Conservation (phyloP, 345 rosid species). For the Adansonia digitata region DNA sequence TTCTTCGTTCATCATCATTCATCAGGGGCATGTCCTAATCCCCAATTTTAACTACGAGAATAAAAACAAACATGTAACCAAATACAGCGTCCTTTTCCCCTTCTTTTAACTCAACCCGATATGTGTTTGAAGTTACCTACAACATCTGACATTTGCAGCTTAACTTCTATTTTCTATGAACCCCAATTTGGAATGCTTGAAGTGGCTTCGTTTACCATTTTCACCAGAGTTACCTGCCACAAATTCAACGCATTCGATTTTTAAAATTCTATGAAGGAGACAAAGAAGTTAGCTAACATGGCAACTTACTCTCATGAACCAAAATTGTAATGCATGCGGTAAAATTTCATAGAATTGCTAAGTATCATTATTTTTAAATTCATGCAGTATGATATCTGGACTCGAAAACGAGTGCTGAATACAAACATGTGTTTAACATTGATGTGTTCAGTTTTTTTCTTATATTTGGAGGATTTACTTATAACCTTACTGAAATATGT, state of each 20-base stretch:
- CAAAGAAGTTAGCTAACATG: background rate
- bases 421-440: too few species aligned
- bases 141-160: background rate
- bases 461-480: too few species aligned
- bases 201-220: slow-evolving; percentile 91
- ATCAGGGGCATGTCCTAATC: background rate
- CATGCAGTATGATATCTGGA: too few species aligned
- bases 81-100: background rate
- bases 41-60: too few species aligned
- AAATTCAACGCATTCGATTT: background rate
- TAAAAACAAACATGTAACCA: background rate
- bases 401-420: too few species aligned
- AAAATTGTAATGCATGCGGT: background rate
- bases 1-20: background rate
- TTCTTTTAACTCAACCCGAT: background rate
- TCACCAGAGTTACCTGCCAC: slow-evolving; percentile 82
- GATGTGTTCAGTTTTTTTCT: too few species aligned
- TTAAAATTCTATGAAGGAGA: too few species aligned
- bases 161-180: slow-evolving; percentile 14
- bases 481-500: too few species aligned
- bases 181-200: slow-evolving; percentile 84
- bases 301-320: background rate
- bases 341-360: background rate
- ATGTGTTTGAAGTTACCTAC: too few species aligned
- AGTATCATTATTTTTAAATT: background rate